A percentile compares a stretch with the other conserved stretches of the same genome.
These are phyloP conservation scores for maize (Zea mays) DNA, from an alignment of 176 grass and related monocot genomes.

Conservation along the genomic window DNA sequence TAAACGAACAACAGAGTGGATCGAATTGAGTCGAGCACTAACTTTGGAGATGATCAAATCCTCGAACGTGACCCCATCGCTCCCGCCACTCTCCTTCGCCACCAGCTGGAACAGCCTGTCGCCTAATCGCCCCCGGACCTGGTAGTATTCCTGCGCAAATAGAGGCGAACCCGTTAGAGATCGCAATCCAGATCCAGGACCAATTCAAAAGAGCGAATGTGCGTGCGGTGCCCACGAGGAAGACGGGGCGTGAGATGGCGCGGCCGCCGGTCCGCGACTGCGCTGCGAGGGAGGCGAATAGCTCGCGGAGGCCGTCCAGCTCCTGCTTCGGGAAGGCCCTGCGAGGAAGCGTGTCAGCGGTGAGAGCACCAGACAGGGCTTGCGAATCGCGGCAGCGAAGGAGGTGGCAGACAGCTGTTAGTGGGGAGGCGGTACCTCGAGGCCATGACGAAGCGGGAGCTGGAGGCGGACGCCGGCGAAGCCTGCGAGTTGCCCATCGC, in stretches of 20 bases:
- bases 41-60: constrained; percentile 81
- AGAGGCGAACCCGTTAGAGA: constrained; percentile 3
- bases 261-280: constrained; percentile 60
- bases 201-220: not conserved
- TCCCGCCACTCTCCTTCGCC: constrained; percentile 51
- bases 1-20: not conserved
- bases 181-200: constrained; percentile 25
- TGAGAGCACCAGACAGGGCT: constrained; percentile 7
- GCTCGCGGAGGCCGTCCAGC: constrained; percentile 61
- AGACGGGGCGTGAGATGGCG: constrained; percentile 64
- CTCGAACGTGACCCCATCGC: constrained; percentile 62
- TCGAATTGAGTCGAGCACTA: not conserved
- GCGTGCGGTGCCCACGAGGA: constrained; percentile 50
- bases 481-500: constrained; percentile 81
- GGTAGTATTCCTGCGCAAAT: constrained; percentile 64
- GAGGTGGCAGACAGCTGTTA: not conserved
- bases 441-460: constrained; percentile 49
- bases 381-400: not conserved
- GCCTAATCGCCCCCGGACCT: constrained; percentile 52
- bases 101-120: constrained; percentile 76
- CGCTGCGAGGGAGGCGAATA: constrained; percentile 62
- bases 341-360: not conserved
- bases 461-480: constrained; percentile 29
- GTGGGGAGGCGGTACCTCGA: constrained; percentile 42
- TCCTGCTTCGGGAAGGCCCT: constrained; percentile 92